phyloP scores from a whole-genome alignment of 1,139 yeast genomes.

The Scheffersomyces lignicola region DNA sequence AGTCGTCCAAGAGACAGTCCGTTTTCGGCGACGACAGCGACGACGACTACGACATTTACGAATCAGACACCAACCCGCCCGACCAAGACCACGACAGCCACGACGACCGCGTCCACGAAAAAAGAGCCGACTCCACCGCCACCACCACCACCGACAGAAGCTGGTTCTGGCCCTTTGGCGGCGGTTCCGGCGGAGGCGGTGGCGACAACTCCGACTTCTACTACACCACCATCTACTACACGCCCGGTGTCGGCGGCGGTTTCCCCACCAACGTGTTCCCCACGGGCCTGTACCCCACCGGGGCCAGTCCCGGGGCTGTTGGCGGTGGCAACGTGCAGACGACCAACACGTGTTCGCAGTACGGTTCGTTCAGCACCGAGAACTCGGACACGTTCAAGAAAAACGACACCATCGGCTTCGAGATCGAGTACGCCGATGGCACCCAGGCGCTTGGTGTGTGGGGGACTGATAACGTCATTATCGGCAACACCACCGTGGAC shows the following conservation, averaged over 20 bases:
- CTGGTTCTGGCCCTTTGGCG: conserved; percentile 1
- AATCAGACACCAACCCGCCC: neutral
- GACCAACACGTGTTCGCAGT: conserved; percentile 32
- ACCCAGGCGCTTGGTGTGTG: conserved; percentile 61
- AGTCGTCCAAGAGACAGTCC: conserved; percentile 1
- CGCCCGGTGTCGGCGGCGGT: conserved; percentile 7
- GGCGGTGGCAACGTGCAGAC: conserved; percentile 13
- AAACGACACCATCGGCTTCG: conserved; percentile 36
- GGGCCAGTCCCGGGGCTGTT: neutral
- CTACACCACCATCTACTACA: conserved; percentile 2
- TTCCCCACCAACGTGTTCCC: too few species aligned
- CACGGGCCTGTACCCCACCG: neutral
- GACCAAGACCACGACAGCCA: neutral
- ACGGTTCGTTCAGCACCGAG: conserved; percentile 41
- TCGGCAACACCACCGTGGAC: conserved; percentile 43
- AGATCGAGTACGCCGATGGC: conserved; percentile 62
- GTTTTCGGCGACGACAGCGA: neutral
- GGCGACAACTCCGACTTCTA: neutral
- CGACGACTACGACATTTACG: neutral
- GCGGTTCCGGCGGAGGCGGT: conserved; percentile 1
- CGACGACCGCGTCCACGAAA: conserved; percentile 1
- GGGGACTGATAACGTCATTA: conserved; percentile 47
- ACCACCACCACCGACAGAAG: neutral
- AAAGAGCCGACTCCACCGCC: conserved; percentile 1
- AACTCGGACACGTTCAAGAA: conserved; percentile 31